A percentile compares a stretch with the other conserved stretches of the same genome.
phyloP scores from a whole-genome alignment of 768 basidiomycete species.

The Tulasnella sp. region DNA sequence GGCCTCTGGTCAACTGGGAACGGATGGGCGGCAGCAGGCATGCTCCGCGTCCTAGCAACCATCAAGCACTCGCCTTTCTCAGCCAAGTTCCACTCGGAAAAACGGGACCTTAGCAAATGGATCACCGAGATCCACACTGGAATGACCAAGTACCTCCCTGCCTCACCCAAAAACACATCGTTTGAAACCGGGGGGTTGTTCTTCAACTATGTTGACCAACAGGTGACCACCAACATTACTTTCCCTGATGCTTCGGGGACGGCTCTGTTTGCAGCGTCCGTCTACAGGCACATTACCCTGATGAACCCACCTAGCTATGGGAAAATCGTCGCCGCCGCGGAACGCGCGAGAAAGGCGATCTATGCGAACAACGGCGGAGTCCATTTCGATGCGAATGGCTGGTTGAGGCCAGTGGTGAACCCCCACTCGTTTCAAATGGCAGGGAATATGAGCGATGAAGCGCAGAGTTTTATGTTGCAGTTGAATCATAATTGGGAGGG shows the following conservation, averaged over 20 bases:
- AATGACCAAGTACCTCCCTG: constrained; percentile 8
- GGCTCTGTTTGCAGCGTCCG: constrained; percentile 22
- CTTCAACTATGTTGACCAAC: constrained; percentile 21
- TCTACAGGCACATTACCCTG: constrained; percentile 20
- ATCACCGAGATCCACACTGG: constrained; percentile 20
- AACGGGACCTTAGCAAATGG: constrained; percentile 21
- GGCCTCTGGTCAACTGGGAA: constrained; percentile 24
- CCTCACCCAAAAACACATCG: no score
- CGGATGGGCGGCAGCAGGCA: constrained; percentile 26
- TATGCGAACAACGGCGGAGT: neutral
- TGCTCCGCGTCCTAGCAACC: constrained; percentile 24
- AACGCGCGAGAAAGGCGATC: neutral
- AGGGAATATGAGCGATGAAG: constrained; percentile 22
- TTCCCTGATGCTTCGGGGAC: constrained; percentile 20
- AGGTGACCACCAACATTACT: neutral
- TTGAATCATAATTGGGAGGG: constrained; percentile 23
- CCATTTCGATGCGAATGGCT: constrained; percentile 16
- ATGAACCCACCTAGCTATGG: neutral
- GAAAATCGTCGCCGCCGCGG: neutral
- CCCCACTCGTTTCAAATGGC: constrained; percentile 21
- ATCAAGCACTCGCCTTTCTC: constrained; percentile 19
- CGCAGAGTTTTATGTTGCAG: constrained; percentile 25
- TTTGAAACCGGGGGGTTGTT: no score
- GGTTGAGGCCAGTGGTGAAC: constrained; percentile 17
- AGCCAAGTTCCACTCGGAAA: neutral